Base-by-base conservation (phyloP, 78 protist genomes). In the Dictyostelium discoideum region DNA sequence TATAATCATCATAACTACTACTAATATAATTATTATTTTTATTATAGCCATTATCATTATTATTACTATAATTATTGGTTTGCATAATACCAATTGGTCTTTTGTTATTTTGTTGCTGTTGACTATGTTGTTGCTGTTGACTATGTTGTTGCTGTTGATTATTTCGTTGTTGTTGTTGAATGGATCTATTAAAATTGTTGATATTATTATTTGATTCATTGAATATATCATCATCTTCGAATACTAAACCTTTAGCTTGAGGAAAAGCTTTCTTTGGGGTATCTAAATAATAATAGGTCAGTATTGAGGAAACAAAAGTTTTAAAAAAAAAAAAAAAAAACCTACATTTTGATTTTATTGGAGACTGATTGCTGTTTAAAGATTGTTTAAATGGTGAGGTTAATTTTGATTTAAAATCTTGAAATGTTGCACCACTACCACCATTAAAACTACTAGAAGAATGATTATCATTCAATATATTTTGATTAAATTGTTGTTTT, bases 131-230 rank as follows among this genome's bases (percentile, higher is more conserved):
- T 72, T 72, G 78, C 29, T 72, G 37, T n/a, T n/a, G n/a, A n/a
- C n/a, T n/a, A n/a, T n/a, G n/a, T 72, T 72, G 78, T 72, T n/a
- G 78, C 29, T 72, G 78, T 72, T 72, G 78, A 8, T n/a, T 42
- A 29, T 72, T 42, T 26, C 32, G 78, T 13, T 72, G 78, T 73
- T 32, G 39, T 32, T 73, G 39, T 73, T 73, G 79, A 5, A 3
- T n/a, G 14, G 44, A 32, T 73, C 9, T 3, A 9, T 13, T 32
- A 13, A 73, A 5, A 3, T 14, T 3, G 13, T 69, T n/a, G 7
- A 5, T n/a, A 73, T 73, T 73, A 14, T 73, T 73, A 1, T 10
- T 73, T 11, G 44, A 26, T 2, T 8, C 37, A 14, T 73, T 73
- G 37, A 32, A 73, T 32, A 73, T 32, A 73, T 24, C 79, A 73